Base-by-base conservation (phyloP, 345 rosid species). In the Pelargonium nanum region DNA sequence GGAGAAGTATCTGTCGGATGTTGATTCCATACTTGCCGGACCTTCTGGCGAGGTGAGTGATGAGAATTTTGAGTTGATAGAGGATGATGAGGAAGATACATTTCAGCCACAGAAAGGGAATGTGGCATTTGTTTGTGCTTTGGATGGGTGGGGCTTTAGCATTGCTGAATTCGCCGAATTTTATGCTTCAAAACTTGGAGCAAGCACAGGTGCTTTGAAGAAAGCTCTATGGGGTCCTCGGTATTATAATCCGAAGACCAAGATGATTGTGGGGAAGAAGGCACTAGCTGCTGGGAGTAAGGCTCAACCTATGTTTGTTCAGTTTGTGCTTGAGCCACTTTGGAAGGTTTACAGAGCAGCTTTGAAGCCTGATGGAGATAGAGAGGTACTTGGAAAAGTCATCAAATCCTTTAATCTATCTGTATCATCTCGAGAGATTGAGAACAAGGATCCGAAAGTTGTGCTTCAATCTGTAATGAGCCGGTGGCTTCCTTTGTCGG, bases 101-200 rank as follows among this genome's bases (percentile, higher is more conserved):
- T 93, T 93, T 75, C 99, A 87, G 68, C 96, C 97, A 12, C 96
- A 87, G 69, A 87, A 83, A 69, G 94, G 97, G 26, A 89, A 93
- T 69, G 97, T 89, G 30, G 91, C 82, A 0, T 93, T 93, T 60
- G 91, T 81, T 1, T 93, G 96, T 67, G 96, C 94, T 16, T 58
- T 87, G 63, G 97, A 89, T 60, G 99, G 99, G 17, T 89, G 99
- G 99, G 97, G 99, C 65, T 93, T 93, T 51, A 74, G 78, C 22
- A 66, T 87, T 66, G 58, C 65, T 53, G 85, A 89, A 74, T 93
- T 93, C 77, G 88, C 99, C 6, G 81, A 80, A 54, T 77, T 89
- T 59, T 93, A 87, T 68, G 94, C 88, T 9, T 71, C 88, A 0
- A 93, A 85, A 78, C 86, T 93, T 56, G 91, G 96, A 28, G 91